These are phyloP conservation scores for Penicillium sp. DNA, from an alignment of 2,329 filamentous ascomycete genomes.

Conservation along the genomic window DNA sequence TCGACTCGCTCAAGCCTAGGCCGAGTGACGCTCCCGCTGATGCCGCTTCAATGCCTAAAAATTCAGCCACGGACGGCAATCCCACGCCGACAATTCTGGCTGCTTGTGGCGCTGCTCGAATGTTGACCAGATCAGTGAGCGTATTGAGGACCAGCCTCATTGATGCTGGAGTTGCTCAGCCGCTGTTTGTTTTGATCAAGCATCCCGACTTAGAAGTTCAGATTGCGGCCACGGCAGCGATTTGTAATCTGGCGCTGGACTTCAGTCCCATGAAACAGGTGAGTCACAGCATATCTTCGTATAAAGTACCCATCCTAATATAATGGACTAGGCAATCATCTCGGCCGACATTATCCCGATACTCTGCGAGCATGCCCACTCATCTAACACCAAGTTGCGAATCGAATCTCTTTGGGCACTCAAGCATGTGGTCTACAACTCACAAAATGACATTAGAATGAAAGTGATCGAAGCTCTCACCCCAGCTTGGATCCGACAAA, in stretches of 20 bases:
- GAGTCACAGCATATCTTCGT: conserved; percentile 41
- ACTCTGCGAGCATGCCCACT: conserved; percentile 84
- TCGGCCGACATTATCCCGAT: conserved; percentile 75
- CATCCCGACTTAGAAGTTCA: conserved; percentile 79
- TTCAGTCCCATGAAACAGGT: conserved; percentile 92
- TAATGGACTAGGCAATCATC: conserved; percentile 65
- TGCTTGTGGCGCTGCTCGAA: conserved; percentile 80
- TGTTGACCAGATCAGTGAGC: conserved; percentile 82
- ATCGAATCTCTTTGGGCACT: conserved; percentile 91
- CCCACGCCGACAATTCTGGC: conserved; percentile 79
- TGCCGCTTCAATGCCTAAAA: conserved; percentile 34
- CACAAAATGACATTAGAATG: conserved; percentile 74
- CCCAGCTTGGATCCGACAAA: conserved; percentile 77
- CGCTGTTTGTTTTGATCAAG: conserved; percentile 75
- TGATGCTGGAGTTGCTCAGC: conserved; percentile 80
- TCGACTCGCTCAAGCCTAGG: conserved; percentile 76
- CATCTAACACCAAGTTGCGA: conserved; percentile 76
- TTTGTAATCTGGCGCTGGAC: conserved; percentile 85
- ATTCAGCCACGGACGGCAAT: conserved; percentile 71
- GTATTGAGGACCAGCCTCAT: conserved; percentile 85
- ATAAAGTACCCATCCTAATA: conserved; percentile 19
- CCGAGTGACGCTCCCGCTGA: conserved; percentile 39
- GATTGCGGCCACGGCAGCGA: conserved; percentile 80
- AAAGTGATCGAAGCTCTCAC: conserved; percentile 78
- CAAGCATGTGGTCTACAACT: conserved; percentile 82